Evolutionary conservation across 2,329 filamentous ascomycete species (phyloP).

Genomic region (Colletotrichum musae): DNA sequence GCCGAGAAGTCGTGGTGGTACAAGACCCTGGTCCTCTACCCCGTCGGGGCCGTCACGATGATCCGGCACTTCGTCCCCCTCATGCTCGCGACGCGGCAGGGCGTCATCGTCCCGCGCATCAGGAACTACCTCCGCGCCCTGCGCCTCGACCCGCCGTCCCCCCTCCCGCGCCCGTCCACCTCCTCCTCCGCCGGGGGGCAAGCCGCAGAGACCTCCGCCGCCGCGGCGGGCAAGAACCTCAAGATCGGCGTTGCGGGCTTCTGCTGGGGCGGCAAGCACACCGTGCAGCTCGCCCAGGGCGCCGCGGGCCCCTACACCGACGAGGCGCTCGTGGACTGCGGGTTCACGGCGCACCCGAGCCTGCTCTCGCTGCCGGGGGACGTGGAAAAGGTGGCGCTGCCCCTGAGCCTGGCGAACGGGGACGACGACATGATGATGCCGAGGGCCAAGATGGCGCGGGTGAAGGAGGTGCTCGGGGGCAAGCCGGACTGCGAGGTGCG

Average conservation of each 20-base stretch:
- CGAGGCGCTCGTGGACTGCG: constrained; percentile 62
- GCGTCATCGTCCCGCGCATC: constrained; percentile 53
- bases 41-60: constrained; percentile 43
- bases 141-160: constrained; percentile 46
- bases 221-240: constrained; percentile 30
- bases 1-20: constrained; percentile 32
- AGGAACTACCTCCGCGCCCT: constrained; percentile 54
- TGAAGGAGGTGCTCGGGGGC: constrained; percentile 53
- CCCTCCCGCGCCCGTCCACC: constrained; percentile 9
- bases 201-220: background rate
- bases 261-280: constrained; percentile 75
- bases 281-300: constrained; percentile 56
- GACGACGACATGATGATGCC: constrained; percentile 60
- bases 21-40: constrained; percentile 46
- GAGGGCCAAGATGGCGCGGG: constrained; percentile 48
- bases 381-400: constrained; percentile 58
- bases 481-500: constrained; percentile 47
- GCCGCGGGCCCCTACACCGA: constrained; percentile 44
- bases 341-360: constrained; percentile 68
- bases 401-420: constrained; percentile 62
- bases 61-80: constrained; percentile 49
- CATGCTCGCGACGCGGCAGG: constrained; percentile 48
- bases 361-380: constrained; percentile 63
- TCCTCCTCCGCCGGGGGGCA: background rate
- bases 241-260: constrained; percentile 70